A percentile compares a stretch with the other conserved stretches of the same genome.
Evolutionary conservation across 305 asterid species (phyloP).

Genomic region (Fraxinus sp.): DNA sequence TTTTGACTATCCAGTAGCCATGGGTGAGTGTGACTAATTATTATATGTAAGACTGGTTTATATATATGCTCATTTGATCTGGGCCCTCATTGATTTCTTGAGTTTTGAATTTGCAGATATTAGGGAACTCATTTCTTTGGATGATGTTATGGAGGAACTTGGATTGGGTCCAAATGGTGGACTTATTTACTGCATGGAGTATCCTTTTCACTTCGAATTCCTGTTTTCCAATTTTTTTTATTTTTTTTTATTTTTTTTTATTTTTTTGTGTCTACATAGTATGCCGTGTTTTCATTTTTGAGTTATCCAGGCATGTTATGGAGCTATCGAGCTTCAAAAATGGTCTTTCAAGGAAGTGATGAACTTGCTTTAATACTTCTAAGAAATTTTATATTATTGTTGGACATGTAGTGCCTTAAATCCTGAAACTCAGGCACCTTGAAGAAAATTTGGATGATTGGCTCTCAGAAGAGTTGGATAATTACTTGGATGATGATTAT

Average conservation of each 20-base stretch:
- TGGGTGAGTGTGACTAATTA: conserved; percentile 50
- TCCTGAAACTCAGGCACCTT: conserved; percentile 57
- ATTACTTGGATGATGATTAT: conserved; percentile 91
- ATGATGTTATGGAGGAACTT: conserved; percentile 95
- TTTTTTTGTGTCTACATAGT: background rate
- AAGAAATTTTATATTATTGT: conserved; percentile 1
- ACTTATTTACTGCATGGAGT: conserved; percentile 98
- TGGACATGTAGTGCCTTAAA: conserved; percentile 46
- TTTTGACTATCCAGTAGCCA: conserved; percentile 89
- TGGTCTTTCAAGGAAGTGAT: conserved; percentile 6
- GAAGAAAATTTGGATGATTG: conserved; percentile 92
- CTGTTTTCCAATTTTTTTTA: background rate
- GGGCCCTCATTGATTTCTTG: background rate
- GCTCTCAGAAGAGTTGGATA: conserved; percentile 87
- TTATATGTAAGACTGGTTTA: background rate
- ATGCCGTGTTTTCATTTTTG: background rate
- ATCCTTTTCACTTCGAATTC: conserved; percentile 44
- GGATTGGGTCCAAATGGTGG: conserved; percentile 97
- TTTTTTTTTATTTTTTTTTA: too few species aligned
- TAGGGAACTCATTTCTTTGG: conserved; percentile 78
- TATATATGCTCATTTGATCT: background rate
- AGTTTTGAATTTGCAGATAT: conserved; percentile 52
- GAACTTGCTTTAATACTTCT: conserved; percentile 19
- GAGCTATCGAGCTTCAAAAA: background rate
- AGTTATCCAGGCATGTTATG: conserved; percentile 3